Conservation (phyloP, 2,329 filamentous ascomycete genomes). For the Penicillium digitatum region DNA sequence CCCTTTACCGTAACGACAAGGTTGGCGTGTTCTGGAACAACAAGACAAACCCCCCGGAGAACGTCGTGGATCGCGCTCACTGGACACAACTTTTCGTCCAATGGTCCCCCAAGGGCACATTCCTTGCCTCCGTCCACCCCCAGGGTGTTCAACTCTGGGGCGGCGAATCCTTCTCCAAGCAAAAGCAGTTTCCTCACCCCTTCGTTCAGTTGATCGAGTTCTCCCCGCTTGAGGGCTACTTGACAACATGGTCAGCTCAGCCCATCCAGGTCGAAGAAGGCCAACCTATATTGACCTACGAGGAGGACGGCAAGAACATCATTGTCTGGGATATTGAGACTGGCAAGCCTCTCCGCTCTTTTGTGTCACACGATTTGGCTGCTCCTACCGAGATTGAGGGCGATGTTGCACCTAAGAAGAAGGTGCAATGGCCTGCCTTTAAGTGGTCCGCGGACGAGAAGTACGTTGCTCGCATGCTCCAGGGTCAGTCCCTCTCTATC, state of each 20-base stretch:
- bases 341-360: conserved; percentile 83
- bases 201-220: conserved; percentile 95
- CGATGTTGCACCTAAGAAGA: conserved; percentile 72
- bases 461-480: conserved; percentile 88
- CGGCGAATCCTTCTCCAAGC: conserved; percentile 79
- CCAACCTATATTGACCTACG: conserved; percentile 75
- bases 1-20: conserved; percentile 85
- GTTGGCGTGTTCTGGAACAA: conserved; percentile 99
- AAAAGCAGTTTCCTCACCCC: conserved; percentile 90
- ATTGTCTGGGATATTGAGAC: conserved; percentile 97
- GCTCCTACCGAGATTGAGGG: conserved; percentile 54
- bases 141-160: conserved; percentile 98
- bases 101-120: conserved; percentile 95
- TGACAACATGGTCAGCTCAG: conserved; percentile 94
- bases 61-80: conserved; percentile 83
- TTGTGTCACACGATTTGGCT: conserved; percentile 75
- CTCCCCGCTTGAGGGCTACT: conserved; percentile 85
- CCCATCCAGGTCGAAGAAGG: conserved; percentile 89
- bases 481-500: conserved; percentile 81
- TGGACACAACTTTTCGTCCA: conserved; percentile 98
- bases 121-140: conserved; percentile 86
- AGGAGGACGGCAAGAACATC: conserved; percentile 99
- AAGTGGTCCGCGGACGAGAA: conserved; percentile 99
- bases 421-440: conserved; percentile 97
- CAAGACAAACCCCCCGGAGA: conserved; percentile 84